A percentile compares a stretch with the other conserved stretches of the same genome.
Conservation (phyloP, 352 stramenopile genomes). For the Thalassiosira hispida region DNA sequence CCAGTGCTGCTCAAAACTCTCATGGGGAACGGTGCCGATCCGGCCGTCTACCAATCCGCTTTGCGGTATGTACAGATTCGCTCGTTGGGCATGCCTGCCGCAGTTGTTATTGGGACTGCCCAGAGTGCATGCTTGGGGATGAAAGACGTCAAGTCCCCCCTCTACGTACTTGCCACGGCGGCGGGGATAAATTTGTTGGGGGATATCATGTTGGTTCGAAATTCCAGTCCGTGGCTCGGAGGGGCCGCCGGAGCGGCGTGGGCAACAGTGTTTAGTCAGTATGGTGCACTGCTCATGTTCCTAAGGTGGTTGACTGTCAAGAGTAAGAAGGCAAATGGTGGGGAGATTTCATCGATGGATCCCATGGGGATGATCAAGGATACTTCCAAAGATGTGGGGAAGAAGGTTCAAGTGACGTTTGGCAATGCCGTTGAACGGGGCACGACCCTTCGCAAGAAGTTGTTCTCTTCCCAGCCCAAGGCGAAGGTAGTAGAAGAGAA, state of each 20-base stretch:
- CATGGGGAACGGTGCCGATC: slow-evolving; percentile 69
- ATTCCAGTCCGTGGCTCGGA: slow-evolving; percentile 60
- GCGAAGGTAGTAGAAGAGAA: background rate
- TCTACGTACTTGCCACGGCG: slow-evolving; percentile 70
- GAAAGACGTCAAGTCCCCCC: slow-evolving; percentile 73
- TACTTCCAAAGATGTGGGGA: background rate
- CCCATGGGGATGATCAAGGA: slow-evolving; percentile 1
- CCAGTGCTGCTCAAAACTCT: slow-evolving; percentile 53
- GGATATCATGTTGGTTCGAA: slow-evolving; percentile 70
- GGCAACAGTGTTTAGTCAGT: slow-evolving; percentile 81
- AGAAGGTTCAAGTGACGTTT: background rate
- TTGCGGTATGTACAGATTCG: slow-evolving; percentile 82
- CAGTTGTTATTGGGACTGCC: slow-evolving; percentile 72
- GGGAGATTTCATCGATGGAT: background rate
- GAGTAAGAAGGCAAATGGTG: background rate
- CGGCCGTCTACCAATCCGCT: slow-evolving; percentile 64
- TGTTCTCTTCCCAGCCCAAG: slow-evolving; percentile 10
- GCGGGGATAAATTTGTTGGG: slow-evolving; percentile 78
- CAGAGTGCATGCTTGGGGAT: slow-evolving; percentile 83
- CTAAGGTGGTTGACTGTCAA: slow-evolving; percentile 63
- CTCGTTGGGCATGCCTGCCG: slow-evolving; percentile 78
- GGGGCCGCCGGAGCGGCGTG: slow-evolving; percentile 79
- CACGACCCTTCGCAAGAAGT: background rate
- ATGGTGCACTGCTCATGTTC: slow-evolving; percentile 73
- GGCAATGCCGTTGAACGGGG: background rate